Percentiles rank a stretch among this genome's conserved stretches.
phyloP scores from a whole-genome alignment of 2,329 filamentous ascomycete genomes.

The Pseudogymnoascus sp. region DNA sequence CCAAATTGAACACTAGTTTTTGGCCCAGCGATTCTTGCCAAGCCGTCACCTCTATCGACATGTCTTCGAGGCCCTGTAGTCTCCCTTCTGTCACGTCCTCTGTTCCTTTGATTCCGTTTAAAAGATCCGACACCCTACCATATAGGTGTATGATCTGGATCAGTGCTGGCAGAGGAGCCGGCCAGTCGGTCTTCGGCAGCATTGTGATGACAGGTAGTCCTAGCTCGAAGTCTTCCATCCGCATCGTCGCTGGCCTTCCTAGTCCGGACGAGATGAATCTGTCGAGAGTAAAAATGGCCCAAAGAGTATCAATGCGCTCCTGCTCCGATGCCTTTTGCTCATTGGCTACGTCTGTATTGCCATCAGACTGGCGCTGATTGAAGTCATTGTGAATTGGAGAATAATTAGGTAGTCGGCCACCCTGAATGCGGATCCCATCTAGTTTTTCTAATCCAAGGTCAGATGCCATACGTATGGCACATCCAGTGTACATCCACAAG shows the following conservation, averaged over 20 bases:
- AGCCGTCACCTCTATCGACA: constrained; percentile 71
- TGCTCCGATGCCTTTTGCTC: constrained; percentile 21
- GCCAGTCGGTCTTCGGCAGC: constrained; percentile 58
- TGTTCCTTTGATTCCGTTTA: constrained; percentile 71
- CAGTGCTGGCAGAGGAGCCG: constrained; percentile 70
- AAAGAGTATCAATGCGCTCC: constrained; percentile 80
- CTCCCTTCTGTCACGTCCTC: constrained; percentile 70
- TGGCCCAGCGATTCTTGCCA: constrained; percentile 67
- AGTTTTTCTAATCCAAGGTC: constrained; percentile 76
- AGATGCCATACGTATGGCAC: constrained; percentile 76
- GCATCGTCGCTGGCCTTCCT: constrained; percentile 73
- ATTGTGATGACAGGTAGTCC: constrained; percentile 50
- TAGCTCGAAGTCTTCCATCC: constrained; percentile 79
- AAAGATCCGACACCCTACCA: constrained; percentile 72
- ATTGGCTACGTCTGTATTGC: neutral
- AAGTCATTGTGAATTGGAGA: constrained; percentile 11
- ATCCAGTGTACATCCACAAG: constrained; percentile 87
- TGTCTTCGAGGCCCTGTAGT: constrained; percentile 62
- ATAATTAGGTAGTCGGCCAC: constrained; percentile 11
- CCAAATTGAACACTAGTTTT: constrained; percentile 72
- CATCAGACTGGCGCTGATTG: constrained; percentile 7
- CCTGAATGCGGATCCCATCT: constrained; percentile 61
- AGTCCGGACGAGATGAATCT: constrained; percentile 82
- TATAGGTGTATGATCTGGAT: constrained; percentile 82
- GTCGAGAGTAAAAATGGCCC: constrained; percentile 84